Evolutionary conservation across 2,329 filamentous ascomycete genomes (phyloP).

Genomic region (Graphium sp.): DNA sequence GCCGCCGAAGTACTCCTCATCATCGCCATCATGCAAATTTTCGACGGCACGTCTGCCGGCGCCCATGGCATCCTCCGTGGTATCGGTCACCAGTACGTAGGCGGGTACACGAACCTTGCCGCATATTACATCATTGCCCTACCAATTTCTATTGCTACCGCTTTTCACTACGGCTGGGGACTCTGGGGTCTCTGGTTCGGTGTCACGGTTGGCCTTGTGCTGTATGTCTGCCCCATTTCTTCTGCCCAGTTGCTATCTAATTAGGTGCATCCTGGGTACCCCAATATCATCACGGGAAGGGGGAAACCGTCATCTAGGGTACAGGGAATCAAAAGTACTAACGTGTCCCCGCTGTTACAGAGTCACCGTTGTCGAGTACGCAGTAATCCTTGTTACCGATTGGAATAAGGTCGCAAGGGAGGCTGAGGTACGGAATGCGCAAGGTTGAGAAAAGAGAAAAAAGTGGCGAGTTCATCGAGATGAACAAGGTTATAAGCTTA

Average conservation of each 20-base stretch:
- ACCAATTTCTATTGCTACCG: slow-evolving; percentile 64
- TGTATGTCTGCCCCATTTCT: slow-evolving; percentile 25
- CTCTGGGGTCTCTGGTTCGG: slow-evolving; percentile 71
- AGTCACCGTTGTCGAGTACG: slow-evolving; percentile 34
- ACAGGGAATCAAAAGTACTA: no score
- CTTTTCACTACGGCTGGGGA: slow-evolving; percentile 62
- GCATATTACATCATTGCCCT: slow-evolving; percentile 78
- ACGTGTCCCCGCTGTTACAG: no score
- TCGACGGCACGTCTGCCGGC: slow-evolving; percentile 64
- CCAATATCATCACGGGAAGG: neutral
- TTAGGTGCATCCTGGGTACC: neutral
- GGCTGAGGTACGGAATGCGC: slow-evolving; percentile 31
- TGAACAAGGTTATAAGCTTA: neutral
- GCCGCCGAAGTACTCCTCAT: slow-evolving; percentile 59
- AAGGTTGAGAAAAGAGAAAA: slow-evolving; percentile 15
- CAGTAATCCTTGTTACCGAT: slow-evolving; percentile 31
- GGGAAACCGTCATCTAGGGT: no score
- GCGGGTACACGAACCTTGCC: slow-evolving; percentile 74
- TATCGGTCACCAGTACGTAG: slow-evolving; percentile 75
- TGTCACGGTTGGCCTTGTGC: slow-evolving; percentile 52
- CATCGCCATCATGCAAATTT: slow-evolving; percentile 77
- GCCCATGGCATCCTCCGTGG: slow-evolving; percentile 78
- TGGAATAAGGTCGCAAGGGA: slow-evolving; percentile 36
- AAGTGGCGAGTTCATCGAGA: no score
- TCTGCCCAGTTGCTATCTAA: no score